Evolutionary conservation across 805 yeast genomes (phyloP).

Genomic region (Schwanniomyces pseudopolymorphus): DNA sequence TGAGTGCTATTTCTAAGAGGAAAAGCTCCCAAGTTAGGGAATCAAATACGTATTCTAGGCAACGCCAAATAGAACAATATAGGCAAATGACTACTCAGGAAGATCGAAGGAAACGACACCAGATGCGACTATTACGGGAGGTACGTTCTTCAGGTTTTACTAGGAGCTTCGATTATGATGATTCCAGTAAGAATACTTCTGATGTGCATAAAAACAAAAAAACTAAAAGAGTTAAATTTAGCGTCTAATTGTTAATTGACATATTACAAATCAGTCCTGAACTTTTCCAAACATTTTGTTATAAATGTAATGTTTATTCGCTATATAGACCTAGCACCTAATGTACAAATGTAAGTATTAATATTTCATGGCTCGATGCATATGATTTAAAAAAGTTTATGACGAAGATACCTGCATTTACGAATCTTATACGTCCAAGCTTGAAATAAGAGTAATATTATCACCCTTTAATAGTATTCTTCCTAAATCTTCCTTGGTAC

Average conservation of each 20-base stretch:
- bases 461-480: conserved; percentile 88
- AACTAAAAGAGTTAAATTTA: not conserved
- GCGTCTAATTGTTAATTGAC: not conserved
- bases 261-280: too few relatives aligned
- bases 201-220: too few relatives aligned
- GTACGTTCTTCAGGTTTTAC: not conserved
- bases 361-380: not conserved
- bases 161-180: too few relatives aligned
- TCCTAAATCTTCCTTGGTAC: conserved; percentile 60
- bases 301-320: not conserved
- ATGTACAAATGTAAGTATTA: not conserved
- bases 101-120: conserved; percentile 22
- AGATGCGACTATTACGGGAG: conserved; percentile 8
- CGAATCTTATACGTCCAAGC: conserved; percentile 26
- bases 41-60: conserved; percentile 10
- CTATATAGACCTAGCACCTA: not conserved
- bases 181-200: too few relatives aligned
- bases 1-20: not conserved
- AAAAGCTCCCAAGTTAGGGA: conserved; percentile 6
- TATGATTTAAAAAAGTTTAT: not conserved
- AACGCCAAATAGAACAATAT: conserved; percentile 27
- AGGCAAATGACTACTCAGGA: conserved; percentile 22
- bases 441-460: conserved; percentile 73
- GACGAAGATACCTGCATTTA: not conserved
- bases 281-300: not conserved